Percentiles rank a stretch among this genome's conserved stretches.
phyloP scores from a whole-genome alignment of 257 asterid species.

The Anisodus tanguticus region DNA sequence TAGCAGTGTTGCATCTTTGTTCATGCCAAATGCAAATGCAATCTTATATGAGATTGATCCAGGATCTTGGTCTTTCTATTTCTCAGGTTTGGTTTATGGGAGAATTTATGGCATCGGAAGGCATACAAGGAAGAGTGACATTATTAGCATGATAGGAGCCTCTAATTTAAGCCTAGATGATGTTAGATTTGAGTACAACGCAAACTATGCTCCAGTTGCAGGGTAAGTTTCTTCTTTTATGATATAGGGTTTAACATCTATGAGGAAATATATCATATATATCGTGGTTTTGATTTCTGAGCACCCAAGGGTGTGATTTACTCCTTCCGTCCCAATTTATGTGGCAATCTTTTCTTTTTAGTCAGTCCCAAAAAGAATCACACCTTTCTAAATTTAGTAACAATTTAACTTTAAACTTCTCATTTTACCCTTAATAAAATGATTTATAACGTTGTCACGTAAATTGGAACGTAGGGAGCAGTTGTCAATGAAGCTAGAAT shows the following conservation, averaged over 20 bases:
- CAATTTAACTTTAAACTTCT: no score
- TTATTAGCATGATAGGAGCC: constrained; percentile 31
- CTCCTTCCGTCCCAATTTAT: no score
- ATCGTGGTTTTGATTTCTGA: neutral
- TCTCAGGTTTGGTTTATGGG: constrained; percentile 34
- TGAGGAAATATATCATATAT: neutral
- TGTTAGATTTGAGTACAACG: constrained; percentile 33
- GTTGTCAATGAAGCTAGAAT: neutral
- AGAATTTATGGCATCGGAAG: constrained; percentile 23
- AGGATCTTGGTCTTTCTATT: constrained; percentile 24
- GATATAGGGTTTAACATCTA: neutral
- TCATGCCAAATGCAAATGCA: neutral
- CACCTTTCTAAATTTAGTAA: no score
- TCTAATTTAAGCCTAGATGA: constrained; percentile 31
- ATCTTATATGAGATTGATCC: neutral
- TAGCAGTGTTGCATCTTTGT: neutral
- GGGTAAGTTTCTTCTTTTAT: constrained; percentile 29
- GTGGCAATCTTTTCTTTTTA: no score
- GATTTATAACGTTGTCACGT: no score
- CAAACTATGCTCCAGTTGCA: constrained; percentile 23
- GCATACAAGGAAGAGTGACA: constrained; percentile 33
- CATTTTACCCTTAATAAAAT: no score
- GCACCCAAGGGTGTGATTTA: neutral
- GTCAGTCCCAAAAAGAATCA: no score
- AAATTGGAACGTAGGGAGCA: no score